Conservation (phyloP, 345 rosid genomes). For the Mallotus nudiflorus region DNA sequence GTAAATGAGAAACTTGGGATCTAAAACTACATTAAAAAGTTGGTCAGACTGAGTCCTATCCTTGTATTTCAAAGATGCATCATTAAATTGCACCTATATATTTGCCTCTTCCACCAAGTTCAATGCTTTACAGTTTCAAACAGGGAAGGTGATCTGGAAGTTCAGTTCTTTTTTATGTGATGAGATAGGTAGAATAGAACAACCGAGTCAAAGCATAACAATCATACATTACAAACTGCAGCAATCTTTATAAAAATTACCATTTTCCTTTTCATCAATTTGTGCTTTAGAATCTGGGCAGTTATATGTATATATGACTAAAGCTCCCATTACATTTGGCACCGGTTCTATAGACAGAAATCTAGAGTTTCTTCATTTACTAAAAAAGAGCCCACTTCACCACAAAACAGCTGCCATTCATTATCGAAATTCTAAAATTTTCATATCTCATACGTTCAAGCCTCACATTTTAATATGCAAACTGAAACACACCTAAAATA, state of each 20-base stretch:
- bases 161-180: no score
- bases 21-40: no score
- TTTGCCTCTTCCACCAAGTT: not conserved
- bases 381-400: not conserved
- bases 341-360: not conserved
- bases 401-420: conserved; percentile 7
- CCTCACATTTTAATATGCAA: conserved; percentile 10
- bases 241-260: not conserved
- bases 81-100: not conserved
- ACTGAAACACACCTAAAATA: conserved; percentile 17
- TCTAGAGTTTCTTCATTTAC: not conserved
- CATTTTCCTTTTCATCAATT: not conserved
- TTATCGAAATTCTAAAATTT: conserved; percentile 9
- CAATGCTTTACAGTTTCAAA: not conserved
- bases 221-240: not conserved
- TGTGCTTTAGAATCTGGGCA: conserved; percentile 3
- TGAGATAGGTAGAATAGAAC: not conserved
- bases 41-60: no score
- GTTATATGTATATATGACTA: not conserved
- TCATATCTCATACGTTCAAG: not conserved
- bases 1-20: not conserved
- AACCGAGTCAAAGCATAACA: not conserved
- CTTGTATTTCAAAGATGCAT: not conserved
- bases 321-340: not conserved
- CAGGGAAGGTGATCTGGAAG: no score